These are phyloP conservation scores for Rutstroemia sp. DNA, from an alignment of 2,329 filamentous ascomycete species.

Conservation along the genomic window DNA sequence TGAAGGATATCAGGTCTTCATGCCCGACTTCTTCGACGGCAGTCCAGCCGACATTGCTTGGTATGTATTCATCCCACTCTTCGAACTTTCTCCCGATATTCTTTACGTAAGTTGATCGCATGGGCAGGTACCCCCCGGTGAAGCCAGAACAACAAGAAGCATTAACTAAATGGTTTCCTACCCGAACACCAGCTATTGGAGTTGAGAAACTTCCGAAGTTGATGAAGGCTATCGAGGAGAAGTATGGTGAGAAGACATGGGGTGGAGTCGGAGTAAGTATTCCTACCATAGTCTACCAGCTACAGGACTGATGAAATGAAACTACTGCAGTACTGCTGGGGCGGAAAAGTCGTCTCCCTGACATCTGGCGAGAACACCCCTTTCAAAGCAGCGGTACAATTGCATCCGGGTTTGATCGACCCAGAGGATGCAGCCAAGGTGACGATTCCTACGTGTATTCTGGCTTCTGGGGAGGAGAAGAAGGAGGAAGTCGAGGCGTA, in stretches of 20 bases:
- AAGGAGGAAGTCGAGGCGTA: constrained; percentile 4
- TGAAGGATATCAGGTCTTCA: constrained; percentile 70
- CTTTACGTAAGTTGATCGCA: neutral
- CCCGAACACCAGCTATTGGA: constrained; percentile 28
- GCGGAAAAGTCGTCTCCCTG: constrained; percentile 21
- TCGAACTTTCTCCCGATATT: neutral
- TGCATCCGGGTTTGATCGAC: constrained; percentile 56
- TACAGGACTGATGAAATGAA: neutral
- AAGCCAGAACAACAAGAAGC: constrained; percentile 10
- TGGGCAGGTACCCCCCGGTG: constrained; percentile 12
- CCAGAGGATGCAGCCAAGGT: constrained; percentile 50
- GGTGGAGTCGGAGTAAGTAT: constrained; percentile 12
- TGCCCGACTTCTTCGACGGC: constrained; percentile 86
- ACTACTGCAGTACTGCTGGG: constrained; percentile 21
- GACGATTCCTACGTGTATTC: constrained; percentile 51
- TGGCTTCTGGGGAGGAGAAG: constrained; percentile 43
- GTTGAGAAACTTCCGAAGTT: constrained; percentile 44
- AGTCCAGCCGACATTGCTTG: constrained; percentile 36
- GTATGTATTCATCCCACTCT: constrained; percentile 29
- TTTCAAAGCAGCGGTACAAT: constrained; percentile 44
- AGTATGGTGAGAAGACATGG: constrained; percentile 45
- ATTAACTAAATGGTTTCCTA: constrained; percentile 11
- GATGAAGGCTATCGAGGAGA: constrained; percentile 35
- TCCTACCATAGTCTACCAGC: neutral
- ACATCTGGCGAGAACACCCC: constrained; percentile 12